phyloP scores from a whole-genome alignment of 495 filamentous ascomycete genomes.

The Aspergillus sclerotiicarbonarius region DNA sequence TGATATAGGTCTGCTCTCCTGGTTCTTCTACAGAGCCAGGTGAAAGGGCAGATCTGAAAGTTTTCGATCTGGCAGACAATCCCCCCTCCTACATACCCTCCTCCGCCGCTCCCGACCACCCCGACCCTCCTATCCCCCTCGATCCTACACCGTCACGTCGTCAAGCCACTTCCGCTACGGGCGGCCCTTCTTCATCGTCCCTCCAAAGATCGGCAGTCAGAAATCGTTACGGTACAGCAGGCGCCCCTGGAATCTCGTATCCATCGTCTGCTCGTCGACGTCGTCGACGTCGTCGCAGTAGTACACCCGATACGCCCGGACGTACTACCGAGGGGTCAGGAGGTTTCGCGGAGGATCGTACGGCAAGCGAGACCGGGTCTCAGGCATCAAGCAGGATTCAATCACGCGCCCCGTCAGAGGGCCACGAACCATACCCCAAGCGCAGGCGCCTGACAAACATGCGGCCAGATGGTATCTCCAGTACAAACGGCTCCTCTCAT shows the following conservation, averaged over 20 bases:
- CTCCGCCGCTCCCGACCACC: constrained; percentile 61
- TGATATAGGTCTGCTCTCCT: constrained; percentile 48
- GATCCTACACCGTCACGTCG: constrained; percentile 23
- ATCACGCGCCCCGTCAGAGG: constrained; percentile 30
- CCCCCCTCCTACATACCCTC: constrained; percentile 42
- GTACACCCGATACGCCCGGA: constrained; percentile 25
- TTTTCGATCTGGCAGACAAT: constrained; percentile 66
- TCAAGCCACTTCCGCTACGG: constrained; percentile 19
- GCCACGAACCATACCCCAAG: constrained; percentile 51
- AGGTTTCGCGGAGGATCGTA: constrained; percentile 20
- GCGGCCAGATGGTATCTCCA: constrained; percentile 55
- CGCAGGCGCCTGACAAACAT: constrained; percentile 62
- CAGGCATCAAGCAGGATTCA: constrained; percentile 24
- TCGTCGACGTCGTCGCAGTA: constrained; percentile 25
- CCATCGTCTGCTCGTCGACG: constrained; percentile 28
- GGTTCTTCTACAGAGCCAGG: constrained; percentile 51
- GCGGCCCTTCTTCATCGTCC: constrained; percentile 11
- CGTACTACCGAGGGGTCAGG: constrained; percentile 20
- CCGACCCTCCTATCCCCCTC: constrained; percentile 43
- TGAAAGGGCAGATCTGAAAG: constrained; percentile 45
- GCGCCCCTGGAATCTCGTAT: constrained; percentile 10
- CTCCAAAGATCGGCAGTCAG: constrained; percentile 15
- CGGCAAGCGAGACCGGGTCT: constrained; percentile 30
- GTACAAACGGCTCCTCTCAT: constrained; percentile 48
- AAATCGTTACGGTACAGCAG: constrained; percentile 9